Conservation (phyloP, 768 basidiomycete species). For the Lenzites betulinus region DNA sequence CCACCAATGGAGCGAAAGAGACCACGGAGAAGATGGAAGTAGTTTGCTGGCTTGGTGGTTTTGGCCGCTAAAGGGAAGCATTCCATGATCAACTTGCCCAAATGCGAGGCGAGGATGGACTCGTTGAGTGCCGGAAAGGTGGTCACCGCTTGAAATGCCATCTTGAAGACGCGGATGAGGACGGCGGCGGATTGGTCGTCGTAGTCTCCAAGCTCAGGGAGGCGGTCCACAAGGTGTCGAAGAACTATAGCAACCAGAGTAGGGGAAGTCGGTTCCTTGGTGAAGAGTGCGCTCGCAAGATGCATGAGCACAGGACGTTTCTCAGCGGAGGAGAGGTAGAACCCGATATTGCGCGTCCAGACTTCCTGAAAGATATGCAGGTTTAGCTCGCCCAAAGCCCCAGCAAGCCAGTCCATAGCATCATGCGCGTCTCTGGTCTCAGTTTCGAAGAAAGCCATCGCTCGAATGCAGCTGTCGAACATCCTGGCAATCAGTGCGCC, state of each 20-base stretch:
- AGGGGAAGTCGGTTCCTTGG: slow-evolving; percentile 73
- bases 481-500: slow-evolving; percentile 85
- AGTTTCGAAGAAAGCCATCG: slow-evolving; percentile 78
- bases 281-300: slow-evolving; percentile 82
- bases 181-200: slow-evolving; percentile 81
- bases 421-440: slow-evolving; percentile 72
- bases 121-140: slow-evolving; percentile 77
- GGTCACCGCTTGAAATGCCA: slow-evolving; percentile 89
- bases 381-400: slow-evolving; percentile 80
- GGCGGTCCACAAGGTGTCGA: slow-evolving; percentile 77
- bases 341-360: slow-evolving; percentile 90
- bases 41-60: slow-evolving; percentile 86
- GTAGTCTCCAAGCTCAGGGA: slow-evolving; percentile 82
- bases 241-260: slow-evolving; percentile 88
- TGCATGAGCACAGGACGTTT: slow-evolving; percentile 79
- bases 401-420: slow-evolving; percentile 78
- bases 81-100: slow-evolving; percentile 92
- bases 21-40: slow-evolving; percentile 88
- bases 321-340: slow-evolving; percentile 81
- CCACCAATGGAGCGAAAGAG: slow-evolving; percentile 94
- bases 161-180: slow-evolving; percentile 91
- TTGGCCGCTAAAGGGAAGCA: slow-evolving; percentile 94
- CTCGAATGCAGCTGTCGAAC: slow-evolving; percentile 82
- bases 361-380: slow-evolving; percentile 94
- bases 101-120: slow-evolving; percentile 88